phyloP scores from a whole-genome alignment of 345 rosid species.

The Trapa incisa region DNA sequence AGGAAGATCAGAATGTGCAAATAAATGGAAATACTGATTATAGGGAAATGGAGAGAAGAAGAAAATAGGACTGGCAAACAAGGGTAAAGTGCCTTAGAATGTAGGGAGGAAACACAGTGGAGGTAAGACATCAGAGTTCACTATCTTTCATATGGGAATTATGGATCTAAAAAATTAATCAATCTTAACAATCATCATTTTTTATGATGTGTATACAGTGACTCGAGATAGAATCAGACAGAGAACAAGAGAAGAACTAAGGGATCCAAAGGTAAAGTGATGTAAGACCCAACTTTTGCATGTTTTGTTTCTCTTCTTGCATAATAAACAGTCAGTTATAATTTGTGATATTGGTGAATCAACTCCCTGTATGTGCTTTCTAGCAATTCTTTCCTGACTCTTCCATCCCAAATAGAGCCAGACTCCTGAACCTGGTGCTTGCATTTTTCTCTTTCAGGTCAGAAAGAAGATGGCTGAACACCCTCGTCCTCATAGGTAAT shows the following conservation, averaged over 20 bases:
- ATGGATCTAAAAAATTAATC: background rate
- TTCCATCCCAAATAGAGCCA: background rate
- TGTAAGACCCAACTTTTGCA: conserved; percentile 38
- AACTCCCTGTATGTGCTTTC: background rate
- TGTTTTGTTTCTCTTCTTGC: background rate
- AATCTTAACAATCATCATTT: conserved; percentile 1
- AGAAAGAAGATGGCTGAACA: conserved; percentile 62
- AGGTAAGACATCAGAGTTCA: conserved; percentile 22
- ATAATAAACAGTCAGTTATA: background rate
- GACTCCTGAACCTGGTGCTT: background rate
- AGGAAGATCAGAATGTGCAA: background rate
- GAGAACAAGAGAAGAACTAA: conserved; percentile 81
- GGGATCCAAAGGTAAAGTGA: conserved; percentile 89
- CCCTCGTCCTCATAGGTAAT: conserved; percentile 57
- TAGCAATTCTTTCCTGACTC: background rate
- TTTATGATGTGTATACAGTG: conserved; percentile 26
- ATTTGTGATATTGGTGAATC: background rate
- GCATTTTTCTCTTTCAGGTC: conserved; percentile 29
- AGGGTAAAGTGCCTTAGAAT: conserved; percentile 84
- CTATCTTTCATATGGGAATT: background rate
- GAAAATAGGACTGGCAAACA: conserved; percentile 59
- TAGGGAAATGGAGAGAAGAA: conserved; percentile 39
- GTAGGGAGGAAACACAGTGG: conserved; percentile 58
- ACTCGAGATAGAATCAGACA: conserved; percentile 60
- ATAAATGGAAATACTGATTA: conserved; percentile 10